Evolutionary conservation across 768 basidiomycete genomes (phyloP).

Genomic region (Exsudoporus frostii): DNA sequence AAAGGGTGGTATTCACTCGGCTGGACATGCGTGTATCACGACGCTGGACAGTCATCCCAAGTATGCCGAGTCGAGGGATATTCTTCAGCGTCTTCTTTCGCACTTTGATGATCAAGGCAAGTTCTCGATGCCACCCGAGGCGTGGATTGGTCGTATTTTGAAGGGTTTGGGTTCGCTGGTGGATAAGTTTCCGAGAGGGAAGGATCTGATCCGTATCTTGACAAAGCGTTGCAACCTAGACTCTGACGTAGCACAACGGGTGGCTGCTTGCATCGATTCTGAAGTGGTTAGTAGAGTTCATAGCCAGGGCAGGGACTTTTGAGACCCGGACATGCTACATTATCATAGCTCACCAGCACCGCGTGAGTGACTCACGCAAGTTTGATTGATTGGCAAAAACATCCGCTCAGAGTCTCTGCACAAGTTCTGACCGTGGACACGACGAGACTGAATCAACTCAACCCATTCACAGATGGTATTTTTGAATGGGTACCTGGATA

Average conservation of each 20-base stretch:
- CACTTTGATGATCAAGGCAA: conserved; percentile 26
- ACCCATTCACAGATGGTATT: too few species aligned
- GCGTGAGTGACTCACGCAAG: too few species aligned
- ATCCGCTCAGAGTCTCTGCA: too few species aligned
- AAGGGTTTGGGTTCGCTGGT: conserved; percentile 22
- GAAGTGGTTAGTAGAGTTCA: conserved; percentile 1
- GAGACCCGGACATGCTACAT: too few species aligned
- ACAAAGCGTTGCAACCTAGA: conserved; percentile 28
- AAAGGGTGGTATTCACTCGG: conserved; percentile 18
- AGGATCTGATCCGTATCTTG: conserved; percentile 24
- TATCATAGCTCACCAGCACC: too few species aligned
- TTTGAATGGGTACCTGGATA: too few species aligned
- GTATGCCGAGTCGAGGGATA: conserved; percentile 29
- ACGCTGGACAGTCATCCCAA: conserved; percentile 24
- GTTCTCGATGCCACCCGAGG: conserved; percentile 29
- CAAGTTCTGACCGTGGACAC: neutral
- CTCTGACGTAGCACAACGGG: conserved; percentile 19
- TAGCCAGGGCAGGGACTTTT: too few species aligned
- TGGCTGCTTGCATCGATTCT: conserved; percentile 19
- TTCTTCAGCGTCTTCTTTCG: conserved; percentile 19
- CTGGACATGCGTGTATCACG: conserved; percentile 33
- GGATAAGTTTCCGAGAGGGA: conserved; percentile 21
- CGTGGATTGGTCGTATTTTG: conserved; percentile 24
- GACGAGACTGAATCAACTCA: neutral
- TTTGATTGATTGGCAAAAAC: too few species aligned